Base-by-base conservation (phyloP, 2,329 filamentous ascomycete species). In the Claviceps africana region DNA sequence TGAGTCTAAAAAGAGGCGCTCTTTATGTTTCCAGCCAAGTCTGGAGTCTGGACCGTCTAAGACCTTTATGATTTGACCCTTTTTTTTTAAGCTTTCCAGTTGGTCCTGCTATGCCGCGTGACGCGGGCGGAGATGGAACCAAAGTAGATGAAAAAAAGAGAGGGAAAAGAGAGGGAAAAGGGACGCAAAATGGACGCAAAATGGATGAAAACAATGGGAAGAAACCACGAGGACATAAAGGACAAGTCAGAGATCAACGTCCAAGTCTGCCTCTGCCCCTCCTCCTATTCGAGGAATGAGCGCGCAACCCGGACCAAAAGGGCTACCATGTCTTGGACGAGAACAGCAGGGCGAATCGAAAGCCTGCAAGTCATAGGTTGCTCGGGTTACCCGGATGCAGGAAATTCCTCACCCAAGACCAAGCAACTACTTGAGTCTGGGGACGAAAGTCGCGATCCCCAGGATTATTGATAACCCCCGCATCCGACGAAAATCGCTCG, bases 291-390 rank as follows among this genome's bases (percentile, higher is more conserved):
- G n/a, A 40, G 4, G 9, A 37, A 37, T 25, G 25, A 25, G 3
- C 3, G 3, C 5, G 3, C 25, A 25, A 25, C 3, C 25, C 25
- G 5, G 25, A 25, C 25, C 25, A 25, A 25, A 9, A 15, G 33
- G 21, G 13, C 28, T 10, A n/a, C 11, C 15, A 19, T 52, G 51
- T 50, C 51, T 53, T 33, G 31, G 42, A 46, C 21, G 51, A 49
- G 47, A 49, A 33, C 51, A 50, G 51, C 47, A 47, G 3, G 11
- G 11, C 44, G 47, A 33, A 9, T 22, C 33, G 2, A 35, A 43
- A 50, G 48, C n/a, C 48, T n/a, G 22, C 39, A 43, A 43, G 31
- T 33, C 22, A 33, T 17, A 35, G 31, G 51, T 52, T 48, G 51
- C 39, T 46, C 25, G 5, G 51, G 51, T 30, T 37, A 43, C 35